phyloP scores from a whole-genome alignment of 441 rosid genomes.

The Gossypium lobatum region DNA sequence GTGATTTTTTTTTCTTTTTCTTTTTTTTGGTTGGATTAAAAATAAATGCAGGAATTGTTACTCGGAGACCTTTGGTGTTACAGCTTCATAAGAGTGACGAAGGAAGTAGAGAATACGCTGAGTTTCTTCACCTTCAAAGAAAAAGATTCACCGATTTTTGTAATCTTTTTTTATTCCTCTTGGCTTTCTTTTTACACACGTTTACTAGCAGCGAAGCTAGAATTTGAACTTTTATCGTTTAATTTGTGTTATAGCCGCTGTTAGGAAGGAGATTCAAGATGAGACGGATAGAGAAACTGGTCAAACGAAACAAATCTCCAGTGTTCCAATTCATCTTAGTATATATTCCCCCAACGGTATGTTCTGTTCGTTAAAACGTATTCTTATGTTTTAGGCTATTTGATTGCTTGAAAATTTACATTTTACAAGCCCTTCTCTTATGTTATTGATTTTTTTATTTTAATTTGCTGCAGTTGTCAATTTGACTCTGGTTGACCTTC shows the following conservation, averaged over 20 bases:
- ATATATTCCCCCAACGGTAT: conserved; percentile 88
- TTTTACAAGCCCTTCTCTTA: background rate
- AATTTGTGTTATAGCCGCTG: conserved; percentile 50
- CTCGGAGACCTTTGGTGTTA: conserved; percentile 89
- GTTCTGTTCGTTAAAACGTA: background rate
- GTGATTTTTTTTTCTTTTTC: background rate
- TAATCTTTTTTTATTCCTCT: conserved; percentile 17
- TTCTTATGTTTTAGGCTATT: background rate
- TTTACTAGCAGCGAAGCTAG: background rate
- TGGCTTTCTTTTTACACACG: background rate
- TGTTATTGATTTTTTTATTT: background rate
- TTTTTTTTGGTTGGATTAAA: background rate
- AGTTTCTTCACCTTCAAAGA: conserved; percentile 87
- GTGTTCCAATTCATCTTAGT: conserved; percentile 92
- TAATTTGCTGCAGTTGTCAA: conserved; percentile 69
- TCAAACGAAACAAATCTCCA: conserved; percentile 70
- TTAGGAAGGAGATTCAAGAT: conserved; percentile 94
- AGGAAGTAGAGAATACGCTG: conserved; percentile 88
- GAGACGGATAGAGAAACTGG: conserved; percentile 99
- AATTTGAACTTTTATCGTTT: background rate
- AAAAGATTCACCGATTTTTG: conserved; percentile 85
- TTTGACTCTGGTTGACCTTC: conserved; percentile 94
- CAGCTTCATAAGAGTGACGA: conserved; percentile 93
- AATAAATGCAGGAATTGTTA: conserved; percentile 71
- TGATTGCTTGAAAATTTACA: background rate